Evolutionary conservation across 139 green algal species (phyloP).

Genomic region (Chlamydomonas schloesseri): DNA sequence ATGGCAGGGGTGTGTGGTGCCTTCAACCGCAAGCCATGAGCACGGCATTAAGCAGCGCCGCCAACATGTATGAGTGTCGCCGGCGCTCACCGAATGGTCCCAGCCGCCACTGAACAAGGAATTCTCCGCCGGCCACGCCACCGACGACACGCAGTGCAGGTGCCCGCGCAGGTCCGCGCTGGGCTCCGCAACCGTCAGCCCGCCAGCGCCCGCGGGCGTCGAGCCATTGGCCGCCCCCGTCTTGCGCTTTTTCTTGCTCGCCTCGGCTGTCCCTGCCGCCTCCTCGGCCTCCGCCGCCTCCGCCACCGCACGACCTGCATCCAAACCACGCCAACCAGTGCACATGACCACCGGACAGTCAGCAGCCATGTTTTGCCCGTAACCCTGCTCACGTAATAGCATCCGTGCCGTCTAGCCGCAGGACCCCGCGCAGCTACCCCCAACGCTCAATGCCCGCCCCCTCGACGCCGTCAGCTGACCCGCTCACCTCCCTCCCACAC

Average conservation of each 20-base stretch:
- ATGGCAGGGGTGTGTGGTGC: neutral
- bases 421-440: no score
- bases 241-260: slow-evolving; percentile 66
- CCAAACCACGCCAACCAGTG: neutral
- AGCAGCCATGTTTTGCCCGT: neutral
- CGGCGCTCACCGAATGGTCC: slow-evolving; percentile 79
- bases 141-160: slow-evolving; percentile 75
- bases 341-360: no score
- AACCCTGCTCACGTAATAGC: neutral
- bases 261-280: slow-evolving; percentile 1
- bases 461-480: no score
- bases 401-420: no score
- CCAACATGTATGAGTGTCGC: neutral
- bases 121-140: slow-evolving; percentile 67
- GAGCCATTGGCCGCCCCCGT: neutral
- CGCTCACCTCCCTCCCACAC: slow-evolving; percentile 70
- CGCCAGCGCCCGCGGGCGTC: neutral
- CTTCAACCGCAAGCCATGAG: neutral
- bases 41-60: neutral
- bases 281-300: slow-evolving; percentile 47
- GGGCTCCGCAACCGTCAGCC: slow-evolving; percentile 45
- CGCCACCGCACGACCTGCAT: slow-evolving; percentile 5
- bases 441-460: no score
- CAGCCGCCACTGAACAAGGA: slow-evolving; percentile 78
- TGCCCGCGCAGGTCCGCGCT: slow-evolving; percentile 70